phyloP scores from a whole-genome alignment of 371 early-diverging fungal species.

The Mortierella sp. region DNA sequence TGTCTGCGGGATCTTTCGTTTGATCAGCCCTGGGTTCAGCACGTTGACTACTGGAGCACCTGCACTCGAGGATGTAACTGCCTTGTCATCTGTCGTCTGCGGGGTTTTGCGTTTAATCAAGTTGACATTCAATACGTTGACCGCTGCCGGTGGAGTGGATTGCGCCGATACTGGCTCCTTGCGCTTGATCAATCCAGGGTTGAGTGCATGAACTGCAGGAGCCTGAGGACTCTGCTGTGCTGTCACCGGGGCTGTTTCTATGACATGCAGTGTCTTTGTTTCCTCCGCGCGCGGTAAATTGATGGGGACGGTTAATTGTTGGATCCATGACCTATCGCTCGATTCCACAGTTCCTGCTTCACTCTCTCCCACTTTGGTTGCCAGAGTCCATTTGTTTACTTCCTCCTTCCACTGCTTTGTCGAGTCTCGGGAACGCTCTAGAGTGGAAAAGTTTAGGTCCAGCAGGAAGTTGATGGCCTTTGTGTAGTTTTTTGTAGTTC shows the following conservation, averaged over 20 bases:
- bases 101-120: constrained; percentile 16
- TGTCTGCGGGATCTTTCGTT: constrained; percentile 25
- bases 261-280: too few relatives aligned
- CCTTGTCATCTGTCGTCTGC: not conserved
- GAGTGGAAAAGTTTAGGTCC: constrained; percentile 29
- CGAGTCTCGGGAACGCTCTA: constrained; percentile 14
- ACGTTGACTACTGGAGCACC: constrained; percentile 14
- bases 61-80: not conserved
- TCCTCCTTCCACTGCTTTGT: constrained; percentile 28
- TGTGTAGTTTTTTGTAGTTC: constrained; percentile 30
- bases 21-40: constrained; percentile 23
- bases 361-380: too few relatives aligned
- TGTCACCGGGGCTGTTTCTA: not conserved
- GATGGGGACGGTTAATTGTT: not conserved
- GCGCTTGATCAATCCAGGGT: constrained; percentile 19
- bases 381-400: constrained; percentile 16
- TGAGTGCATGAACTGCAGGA: constrained; percentile 10
- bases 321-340: not conserved
- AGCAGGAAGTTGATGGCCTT: constrained; percentile 40
- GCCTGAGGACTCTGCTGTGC: not conserved
- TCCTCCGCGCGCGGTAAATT: not conserved
- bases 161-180: not conserved
- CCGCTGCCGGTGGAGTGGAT: not conserved
- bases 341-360: not conserved
- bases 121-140: constrained; percentile 11